Base-by-base conservation (phyloP, 192 early-diverging fungal species). In the Paraglomus brasilianum region DNA sequence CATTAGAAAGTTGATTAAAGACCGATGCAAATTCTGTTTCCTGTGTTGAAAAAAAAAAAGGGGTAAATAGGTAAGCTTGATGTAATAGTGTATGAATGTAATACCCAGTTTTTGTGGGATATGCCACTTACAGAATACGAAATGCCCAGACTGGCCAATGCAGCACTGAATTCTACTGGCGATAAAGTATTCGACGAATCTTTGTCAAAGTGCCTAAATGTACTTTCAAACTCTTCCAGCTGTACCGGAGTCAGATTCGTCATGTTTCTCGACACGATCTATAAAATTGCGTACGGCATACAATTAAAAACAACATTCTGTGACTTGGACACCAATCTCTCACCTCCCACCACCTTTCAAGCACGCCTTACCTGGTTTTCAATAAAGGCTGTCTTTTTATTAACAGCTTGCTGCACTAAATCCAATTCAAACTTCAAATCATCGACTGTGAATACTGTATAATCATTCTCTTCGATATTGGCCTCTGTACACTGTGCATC, bases 241-340 rank as follows among this genome's bases (percentile, higher is more conserved):
- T 96, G 95, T 24, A 85, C 87, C 1, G 95, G 92, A 17, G 94
- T 96, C 75, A 98, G 79, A 68, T 96, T 96, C 63, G 93, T 93
- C 86, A 92, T 91, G 66, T 88, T 90, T 51, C 95, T 85, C 43
- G 93, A 93, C 17, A 95, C 91, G n/a, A 90, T 89, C 85, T 86
- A 71, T 22, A 60, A 17, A 14, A 36, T 7, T 30, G 14, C 55
- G 17, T 4, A 14, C 8, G 50, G 19, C 8, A 15, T 42, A 41
- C 21, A 5, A 40, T 21, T 8, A 65, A 22, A 10, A 50, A 19
- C 41, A 22, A 46, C 9, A 17, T 43, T n/a, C 22, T 11, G 17
- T 6, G 13, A 40, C 47, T 51, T 14, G 14, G 6, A 71, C 13
- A 36, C 5, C 15, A 30, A 1, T 30, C 24, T 30, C 9, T 11